Evolutionary conservation across 2,329 filamentous ascomycete species (phyloP).

Genomic region (Penicillium palitans): DNA sequence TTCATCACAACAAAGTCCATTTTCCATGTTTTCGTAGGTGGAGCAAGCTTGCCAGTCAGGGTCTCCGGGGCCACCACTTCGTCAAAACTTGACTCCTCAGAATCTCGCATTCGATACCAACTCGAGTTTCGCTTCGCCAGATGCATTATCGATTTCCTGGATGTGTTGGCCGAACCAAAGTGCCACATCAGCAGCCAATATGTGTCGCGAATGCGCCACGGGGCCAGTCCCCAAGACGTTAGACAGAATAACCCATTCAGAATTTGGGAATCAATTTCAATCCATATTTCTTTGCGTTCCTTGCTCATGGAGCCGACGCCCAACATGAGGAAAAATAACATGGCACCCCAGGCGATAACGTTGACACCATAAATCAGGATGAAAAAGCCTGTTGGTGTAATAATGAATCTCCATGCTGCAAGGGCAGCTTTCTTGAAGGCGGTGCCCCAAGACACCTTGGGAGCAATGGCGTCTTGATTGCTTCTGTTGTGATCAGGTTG

Average conservation of each 20-base stretch:
- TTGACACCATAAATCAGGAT: constrained; percentile 3
- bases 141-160: neutral
- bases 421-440: neutral
- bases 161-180: neutral
- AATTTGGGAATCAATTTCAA: constrained; percentile 4
- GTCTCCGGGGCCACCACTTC: neutral
- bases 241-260: neutral
- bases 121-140: neutral
- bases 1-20: neutral
- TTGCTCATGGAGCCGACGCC: neutral
- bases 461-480: neutral
- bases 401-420: neutral
- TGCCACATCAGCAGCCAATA: neutral
- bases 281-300: neutral
- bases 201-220: constrained; percentile 1
- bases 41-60: neutral
- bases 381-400: neutral
- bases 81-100: neutral
- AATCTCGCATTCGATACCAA: neutral
- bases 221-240: neutral
- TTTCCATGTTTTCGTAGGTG: neutral
- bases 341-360: constrained; percentile 5
- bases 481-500: too few relatives aligned
- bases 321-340: neutral
- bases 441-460: neutral